Evolutionary conservation across 306 rosid species (phyloP), one percentile per base, ranked within the genome.

Genomic region (Lagenaria siceraria): DNA sequence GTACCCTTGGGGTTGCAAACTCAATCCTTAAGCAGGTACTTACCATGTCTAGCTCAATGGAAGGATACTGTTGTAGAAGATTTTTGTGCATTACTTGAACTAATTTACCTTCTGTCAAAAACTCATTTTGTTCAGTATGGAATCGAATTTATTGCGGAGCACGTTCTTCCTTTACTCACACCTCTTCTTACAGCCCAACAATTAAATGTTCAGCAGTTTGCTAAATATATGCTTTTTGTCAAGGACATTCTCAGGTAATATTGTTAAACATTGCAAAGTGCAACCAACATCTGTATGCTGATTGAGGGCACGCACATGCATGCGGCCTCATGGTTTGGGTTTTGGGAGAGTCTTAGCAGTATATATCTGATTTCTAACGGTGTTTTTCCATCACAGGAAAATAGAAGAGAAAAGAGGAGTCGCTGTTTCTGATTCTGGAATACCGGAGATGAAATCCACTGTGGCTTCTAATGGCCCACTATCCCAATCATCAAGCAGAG

Each of bases 391-490:
- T 73, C 49, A 64, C 92, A 96, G 99, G 85, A 88, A 84, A 84
- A 96, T 96, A 78, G 99, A 96, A 87, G 97, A 90, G 86, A 92
- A 96, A 77, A 88, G 98, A 68, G 99, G 98, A 80, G 99, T 96
- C 77, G 80, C 81, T 77, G 90, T 96, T 79, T 86, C 91, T 4
- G 91, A 86, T 76, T 96, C 91, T 72, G 93, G 93, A 86, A 43
- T 84, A 75, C 88, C 99, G 7, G 98, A 86, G 80, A 83, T 83
- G 46, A 92, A 86, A 85, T 43, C 81, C 60, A 78, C 92, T 79
- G 77, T 79, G 72, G 53, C 78, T 7, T 69, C 84, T 74, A 92
- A 90, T 83, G 97, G 91, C 60, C 69, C 83, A 74, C 89, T 72
- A 60, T 61, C 82, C 31, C 93, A 90, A 79, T 82, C 87, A 76